Evolutionary conservation across 2,329 filamentous ascomycete genomes (phyloP).

Genomic region (Microdochium paspali): DNA sequence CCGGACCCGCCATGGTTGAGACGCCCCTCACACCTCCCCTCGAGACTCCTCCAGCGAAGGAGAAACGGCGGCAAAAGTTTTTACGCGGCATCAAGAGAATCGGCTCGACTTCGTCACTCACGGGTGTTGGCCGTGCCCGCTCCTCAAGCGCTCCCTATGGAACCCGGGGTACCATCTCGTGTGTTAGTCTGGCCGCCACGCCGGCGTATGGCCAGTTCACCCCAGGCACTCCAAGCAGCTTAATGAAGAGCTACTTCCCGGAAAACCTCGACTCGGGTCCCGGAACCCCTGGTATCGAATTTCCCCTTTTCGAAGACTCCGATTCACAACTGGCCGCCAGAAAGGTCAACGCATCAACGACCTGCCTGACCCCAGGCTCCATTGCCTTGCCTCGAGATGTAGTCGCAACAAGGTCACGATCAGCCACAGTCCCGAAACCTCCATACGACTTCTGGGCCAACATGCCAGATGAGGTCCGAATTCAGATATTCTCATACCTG

Average conservation of each 20-base stretch:
- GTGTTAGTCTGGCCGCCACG: slow-evolving; percentile 39
- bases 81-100: slow-evolving; percentile 71
- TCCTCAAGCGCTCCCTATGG: slow-evolving; percentile 63
- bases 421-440: slow-evolving; percentile 17
- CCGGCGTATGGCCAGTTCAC: slow-evolving; percentile 27
- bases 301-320: slow-evolving; percentile 27
- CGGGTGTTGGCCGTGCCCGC: slow-evolving; percentile 51
- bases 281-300: slow-evolving; percentile 28
- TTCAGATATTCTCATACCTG: slow-evolving; percentile 69
- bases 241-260: slow-evolving; percentile 11
- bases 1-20: background rate
- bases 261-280: slow-evolving; percentile 24
- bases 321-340: slow-evolving; percentile 41
- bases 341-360: slow-evolving; percentile 39
- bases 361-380: slow-evolving; percentile 33
- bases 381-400: slow-evolving; percentile 57
- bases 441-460: slow-evolving; percentile 65
- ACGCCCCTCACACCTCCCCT: background rate
- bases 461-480: slow-evolving; percentile 74
- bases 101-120: slow-evolving; percentile 67
- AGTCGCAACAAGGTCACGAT: slow-evolving; percentile 29
- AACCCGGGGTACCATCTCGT: slow-evolving; percentile 39
- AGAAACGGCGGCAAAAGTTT: slow-evolving; percentile 60
- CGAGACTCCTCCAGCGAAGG: slow-evolving; percentile 33
- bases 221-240: slow-evolving; percentile 18